Evolutionary conservation across 768 basidiomycete genomes (phyloP).

Genomic region (Fistulinella prunicolor): DNA sequence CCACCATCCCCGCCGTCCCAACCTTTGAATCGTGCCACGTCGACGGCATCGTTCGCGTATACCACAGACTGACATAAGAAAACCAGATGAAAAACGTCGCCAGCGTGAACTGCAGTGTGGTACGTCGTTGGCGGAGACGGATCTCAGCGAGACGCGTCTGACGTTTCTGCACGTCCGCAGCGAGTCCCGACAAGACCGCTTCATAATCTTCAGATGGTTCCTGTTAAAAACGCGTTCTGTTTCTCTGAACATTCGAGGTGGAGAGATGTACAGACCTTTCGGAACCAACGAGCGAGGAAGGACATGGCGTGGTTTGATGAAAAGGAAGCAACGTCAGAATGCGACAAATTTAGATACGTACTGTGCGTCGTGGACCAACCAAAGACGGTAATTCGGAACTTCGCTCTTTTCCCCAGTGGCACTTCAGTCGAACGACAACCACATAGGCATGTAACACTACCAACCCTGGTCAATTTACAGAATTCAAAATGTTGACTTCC

Average conservation of each 20-base stretch:
- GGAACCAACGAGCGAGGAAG: constrained; percentile 29
- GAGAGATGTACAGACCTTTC: constrained; percentile 18
- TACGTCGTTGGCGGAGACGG: constrained; percentile 77
- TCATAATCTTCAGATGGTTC: constrained; percentile 64
- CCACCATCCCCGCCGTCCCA: constrained; percentile 50
- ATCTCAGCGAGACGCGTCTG: constrained; percentile 77
- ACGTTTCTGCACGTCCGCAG: constrained; percentile 66
- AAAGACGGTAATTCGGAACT: too few species aligned
- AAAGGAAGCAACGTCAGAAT: background rate
- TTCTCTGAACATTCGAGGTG: background rate
- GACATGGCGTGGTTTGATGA: constrained; percentile 23
- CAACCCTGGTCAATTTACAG: too few species aligned
- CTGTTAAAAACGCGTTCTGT: constrained; percentile 6
- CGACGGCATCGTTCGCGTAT: constrained; percentile 52
- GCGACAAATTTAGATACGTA: constrained; percentile 16
- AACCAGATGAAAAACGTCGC: constrained; percentile 77
- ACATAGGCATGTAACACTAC: too few species aligned
- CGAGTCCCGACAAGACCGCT: constrained; percentile 63
- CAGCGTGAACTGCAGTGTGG: constrained; percentile 72
- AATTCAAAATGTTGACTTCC: too few species aligned
- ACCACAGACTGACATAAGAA: constrained; percentile 72
- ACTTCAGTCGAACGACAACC: too few species aligned
- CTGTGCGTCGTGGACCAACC: too few species aligned
- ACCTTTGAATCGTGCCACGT: constrained; percentile 24
- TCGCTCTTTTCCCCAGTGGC: too few species aligned